A percentile compares a stretch with the other conserved stretches of the same genome.
Evolutionary conservation across 257 asterid species (phyloP).

Genomic region (Striga asiatica): DNA sequence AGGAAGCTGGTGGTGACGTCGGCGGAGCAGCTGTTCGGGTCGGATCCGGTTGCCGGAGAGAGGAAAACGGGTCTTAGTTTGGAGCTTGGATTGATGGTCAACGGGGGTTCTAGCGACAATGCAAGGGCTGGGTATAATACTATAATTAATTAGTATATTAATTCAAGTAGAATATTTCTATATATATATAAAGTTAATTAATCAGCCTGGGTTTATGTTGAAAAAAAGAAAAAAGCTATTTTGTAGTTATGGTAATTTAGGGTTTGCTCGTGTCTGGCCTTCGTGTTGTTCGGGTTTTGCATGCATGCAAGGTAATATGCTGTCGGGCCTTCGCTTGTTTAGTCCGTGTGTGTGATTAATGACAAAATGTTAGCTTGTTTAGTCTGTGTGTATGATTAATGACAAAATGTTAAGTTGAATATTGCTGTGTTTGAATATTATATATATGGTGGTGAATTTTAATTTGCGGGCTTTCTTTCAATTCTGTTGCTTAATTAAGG

Average conservation of each 20-base stretch:
- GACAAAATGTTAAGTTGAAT: no score
- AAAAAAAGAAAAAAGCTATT: no score
- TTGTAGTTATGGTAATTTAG: no score
- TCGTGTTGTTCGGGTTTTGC: background rate
- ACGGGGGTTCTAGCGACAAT: background rate
- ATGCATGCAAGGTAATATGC: background rate
- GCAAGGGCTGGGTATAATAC: conserved; percentile 14
- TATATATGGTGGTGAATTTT: no score
- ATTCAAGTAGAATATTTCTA: background rate
- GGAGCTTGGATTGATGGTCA: conserved; percentile 47
- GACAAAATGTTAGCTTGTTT: no score
- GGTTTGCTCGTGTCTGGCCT: background rate
- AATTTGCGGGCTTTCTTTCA: no score
- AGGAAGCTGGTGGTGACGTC: conserved; percentile 42
- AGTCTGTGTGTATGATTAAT: background rate
- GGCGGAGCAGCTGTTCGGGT: conserved; percentile 44
- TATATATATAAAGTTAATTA: background rate
- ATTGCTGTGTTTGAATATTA: no score
- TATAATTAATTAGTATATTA: background rate
- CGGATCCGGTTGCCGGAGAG: background rate
- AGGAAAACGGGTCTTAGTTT: conserved; percentile 12
- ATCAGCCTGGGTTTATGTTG: no score
- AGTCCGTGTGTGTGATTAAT: background rate
- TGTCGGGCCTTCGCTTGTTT: background rate
- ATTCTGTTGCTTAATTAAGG: no score